Conservation (phyloP, 202 grass and related monocot species). For the Brachypodium distachyon region DNA sequence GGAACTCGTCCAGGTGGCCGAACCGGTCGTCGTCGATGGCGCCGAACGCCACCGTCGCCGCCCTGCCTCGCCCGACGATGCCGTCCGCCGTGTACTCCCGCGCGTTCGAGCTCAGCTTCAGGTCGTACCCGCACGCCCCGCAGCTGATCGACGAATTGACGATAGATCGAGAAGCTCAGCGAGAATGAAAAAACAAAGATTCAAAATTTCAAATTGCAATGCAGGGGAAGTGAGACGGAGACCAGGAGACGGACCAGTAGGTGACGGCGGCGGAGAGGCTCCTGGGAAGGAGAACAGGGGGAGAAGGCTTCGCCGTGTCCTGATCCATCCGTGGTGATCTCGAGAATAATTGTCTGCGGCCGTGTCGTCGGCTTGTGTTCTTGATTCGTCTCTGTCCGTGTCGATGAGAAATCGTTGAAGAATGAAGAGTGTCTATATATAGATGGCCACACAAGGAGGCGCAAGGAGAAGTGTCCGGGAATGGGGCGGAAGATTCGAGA, state of each 20-base stretch:
- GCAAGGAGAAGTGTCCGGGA: too few species aligned
- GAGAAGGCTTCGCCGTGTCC: not conserved
- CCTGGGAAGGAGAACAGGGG: not conserved
- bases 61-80: constrained; percentile 3
- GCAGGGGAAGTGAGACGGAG: not conserved
- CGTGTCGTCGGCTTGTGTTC: too few species aligned
- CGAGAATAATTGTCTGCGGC: too few species aligned
- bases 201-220: too few species aligned
- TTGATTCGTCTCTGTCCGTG: too few species aligned
- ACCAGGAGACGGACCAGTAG: constrained; percentile 36
- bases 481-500: too few species aligned
- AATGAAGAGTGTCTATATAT: not conserved
- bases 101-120: constrained; percentile 51
- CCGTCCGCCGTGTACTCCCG: constrained; percentile 43
- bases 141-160: constrained; percentile 16
- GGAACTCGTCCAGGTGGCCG: constrained; percentile 48
- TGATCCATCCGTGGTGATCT: too few species aligned
- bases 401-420: too few species aligned
- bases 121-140: constrained; percentile 53
- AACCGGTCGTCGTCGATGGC: constrained; percentile 57
- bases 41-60: constrained; percentile 40
- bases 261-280: constrained; percentile 34
- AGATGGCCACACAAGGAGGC: too few species aligned
- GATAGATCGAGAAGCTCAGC: not conserved
- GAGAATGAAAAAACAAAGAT: too few species aligned